Evolutionary conservation across 83 land plant species (phyloP), one percentile per base, ranked within the genome.

Genomic region (Larix sibirica): DNA sequence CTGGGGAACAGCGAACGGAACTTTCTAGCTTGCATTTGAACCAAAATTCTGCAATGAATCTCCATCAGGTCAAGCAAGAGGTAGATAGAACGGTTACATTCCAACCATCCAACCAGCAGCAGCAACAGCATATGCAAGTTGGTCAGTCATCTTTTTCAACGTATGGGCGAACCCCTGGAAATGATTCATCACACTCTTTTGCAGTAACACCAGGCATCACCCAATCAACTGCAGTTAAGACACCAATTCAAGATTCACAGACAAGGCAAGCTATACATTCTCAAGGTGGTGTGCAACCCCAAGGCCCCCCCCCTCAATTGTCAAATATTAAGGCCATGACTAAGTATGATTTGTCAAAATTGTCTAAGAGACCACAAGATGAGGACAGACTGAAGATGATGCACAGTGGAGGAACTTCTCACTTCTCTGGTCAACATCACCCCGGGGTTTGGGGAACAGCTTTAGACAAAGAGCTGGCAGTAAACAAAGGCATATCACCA

Each of bases 241-340:
- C 82, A 50, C 94, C 86, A 68, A 71, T 75, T 50, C 89, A 71
- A 62, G 95, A 92, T 87, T 75, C 88, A 62, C 91, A 83, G 56
- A 28, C 82, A 74, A 87, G 89, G 68, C 90, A 81, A 65, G 68
- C 58, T 42, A 64, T 84, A 31, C 79, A 62, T 78, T 70, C 83
- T 62, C 94, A 83, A 58, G 84, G 68, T 21, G 69, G 83, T 67
- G 83, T 62, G 68, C 82, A 85, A 62, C 31, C 84, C 68, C 87
- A 84, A 12, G 13, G 74, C 17, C 82, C 84, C 71, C 2, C 84
- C 16, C 20, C 76, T 12, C 93, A 85, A 62, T 60, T 82, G 1
- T 64, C 82, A 73, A 87, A 63, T 59, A 13, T 70, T 33, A 79
- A 84, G 82, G 61, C 42, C 74, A 62, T 73, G 64, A 81, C 90